phyloP scores from a whole-genome alignment of 176 grass and related monocot genomes.

The Urochloa ruziziensis region DNA sequence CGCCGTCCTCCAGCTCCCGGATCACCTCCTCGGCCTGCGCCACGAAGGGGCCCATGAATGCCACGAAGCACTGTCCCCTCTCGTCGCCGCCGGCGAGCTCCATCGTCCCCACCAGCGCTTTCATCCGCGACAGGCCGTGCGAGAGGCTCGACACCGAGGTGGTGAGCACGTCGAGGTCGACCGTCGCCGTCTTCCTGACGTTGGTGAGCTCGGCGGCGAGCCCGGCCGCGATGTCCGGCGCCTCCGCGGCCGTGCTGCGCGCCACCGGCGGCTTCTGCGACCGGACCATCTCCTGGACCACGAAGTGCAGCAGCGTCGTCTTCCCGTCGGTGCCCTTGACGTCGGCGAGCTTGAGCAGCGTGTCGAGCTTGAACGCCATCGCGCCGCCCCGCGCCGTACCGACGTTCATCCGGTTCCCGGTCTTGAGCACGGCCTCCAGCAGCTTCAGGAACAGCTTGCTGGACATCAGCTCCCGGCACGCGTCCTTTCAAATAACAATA shows the following conservation, averaged over 20 bases:
- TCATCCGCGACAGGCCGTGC: conserved; percentile 58
- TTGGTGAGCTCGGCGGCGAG: conserved; percentile 75
- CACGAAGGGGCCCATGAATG: conserved; percentile 58
- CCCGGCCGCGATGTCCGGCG: conserved; percentile 58
- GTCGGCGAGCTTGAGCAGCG: conserved; percentile 88
- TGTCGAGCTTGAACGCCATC: conserved; percentile 96
- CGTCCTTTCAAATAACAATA: conserved; percentile 45
- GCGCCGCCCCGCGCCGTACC: conserved; percentile 80
- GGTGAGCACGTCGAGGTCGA: conserved; percentile 81
- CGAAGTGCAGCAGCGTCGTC: conserved; percentile 95
- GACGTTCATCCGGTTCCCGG: conserved; percentile 96
- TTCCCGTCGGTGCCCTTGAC: conserved; percentile 90
- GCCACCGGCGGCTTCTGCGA: conserved; percentile 31
- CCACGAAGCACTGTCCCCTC: conserved; percentile 42
- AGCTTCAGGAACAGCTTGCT: conserved; percentile 90
- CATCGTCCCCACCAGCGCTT: conserved; percentile 39
- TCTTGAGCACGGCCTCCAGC: conserved; percentile 98
- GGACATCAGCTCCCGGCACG: conserved; percentile 89
- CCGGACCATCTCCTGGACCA: conserved; percentile 83
- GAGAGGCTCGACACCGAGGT: conserved; percentile 66
- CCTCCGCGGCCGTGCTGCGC: not conserved
- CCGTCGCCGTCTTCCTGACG: conserved; percentile 75
- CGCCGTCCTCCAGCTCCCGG: conserved; percentile 66
- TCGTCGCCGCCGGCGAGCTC: conserved; percentile 26
- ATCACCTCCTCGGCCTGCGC: conserved; percentile 56